Base-by-base conservation (phyloP, 768 basidiomycete species). In the Pleurotus eryngii region DNA sequence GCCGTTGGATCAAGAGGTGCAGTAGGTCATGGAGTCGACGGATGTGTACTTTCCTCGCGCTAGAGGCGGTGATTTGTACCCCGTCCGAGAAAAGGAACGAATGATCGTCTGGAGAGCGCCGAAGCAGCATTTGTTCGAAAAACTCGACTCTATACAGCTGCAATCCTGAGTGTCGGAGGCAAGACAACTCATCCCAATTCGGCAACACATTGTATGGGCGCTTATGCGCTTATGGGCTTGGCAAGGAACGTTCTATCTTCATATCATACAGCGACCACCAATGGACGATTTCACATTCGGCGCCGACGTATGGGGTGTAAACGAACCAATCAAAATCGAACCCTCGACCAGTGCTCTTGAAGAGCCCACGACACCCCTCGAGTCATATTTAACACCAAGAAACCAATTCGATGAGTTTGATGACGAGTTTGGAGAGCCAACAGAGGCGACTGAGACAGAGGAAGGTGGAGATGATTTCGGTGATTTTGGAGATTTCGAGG, bases 401-500 rank as follows among this genome's bases (percentile, higher is more conserved):
- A 54, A 54, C 26, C 51, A 54, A 38, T 74, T 81, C 63, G 81
- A 86, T 56, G 83, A 84, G 55, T 85, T 85, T 64, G 81, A 86
- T 58, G 84, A 84, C 57, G 51, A 54, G 6, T 87, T 88, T 68
- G 82, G 80, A 42, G 74, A 69, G 5, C 65, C 76, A 46, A 66
- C 66, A 60, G 81, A 81, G 35, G 71, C 71, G 2, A 74, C 76
- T 26, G 64, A 64, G 53, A 77, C 79, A 14, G 76, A 71, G n/a
- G 74, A 72, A 39, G 72, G 63, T 1, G 80, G 75, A 46, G 92
- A 92, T 62, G 90, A 92, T 58, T 92, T 92, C 70, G 90, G 85
- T 49, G 91, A 93, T 62, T 93, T 93, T 70, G 91, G 87, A 15
- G 93, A 94, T 65, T 93, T 93, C 69, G 90, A 85, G 63, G 90